Percentiles rank a stretch among this genome's conserved stretches.
These are phyloP conservation scores for Populus trichocarpa DNA, from an alignment of 441 rosid species.

Conservation along the genomic window DNA sequence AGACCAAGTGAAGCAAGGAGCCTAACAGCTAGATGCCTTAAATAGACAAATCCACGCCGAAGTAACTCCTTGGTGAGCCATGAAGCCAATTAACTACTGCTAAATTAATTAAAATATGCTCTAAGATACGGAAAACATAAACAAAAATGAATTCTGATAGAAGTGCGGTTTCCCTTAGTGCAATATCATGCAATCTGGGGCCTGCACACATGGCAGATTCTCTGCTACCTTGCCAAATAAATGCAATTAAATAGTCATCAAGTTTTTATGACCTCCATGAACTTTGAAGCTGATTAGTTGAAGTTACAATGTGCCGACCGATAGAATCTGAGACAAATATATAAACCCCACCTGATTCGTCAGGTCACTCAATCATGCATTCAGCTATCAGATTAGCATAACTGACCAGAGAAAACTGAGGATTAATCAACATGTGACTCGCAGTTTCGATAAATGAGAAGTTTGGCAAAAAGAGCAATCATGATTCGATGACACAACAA, in stretches of 20 bases:
- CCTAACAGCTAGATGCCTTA: constrained; percentile 1
- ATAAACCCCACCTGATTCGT: background rate
- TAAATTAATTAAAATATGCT: background rate
- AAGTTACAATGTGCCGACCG: constrained; percentile 8
- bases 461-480: background rate
- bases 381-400: background rate
- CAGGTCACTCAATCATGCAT: background rate
- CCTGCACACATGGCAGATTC: constrained; percentile 8
- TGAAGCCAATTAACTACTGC: background rate
- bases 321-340: background rate
- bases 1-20: constrained; percentile 12
- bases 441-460: background rate
- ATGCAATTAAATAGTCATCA: background rate
- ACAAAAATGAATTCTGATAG: background rate
- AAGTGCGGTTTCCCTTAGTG: constrained; percentile 15
- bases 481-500: background rate
- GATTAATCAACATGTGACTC: background rate
- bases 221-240: background rate
- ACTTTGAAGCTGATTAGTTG: constrained; percentile 38
- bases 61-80: background rate
- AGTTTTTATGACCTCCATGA: constrained; percentile 24
- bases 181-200: constrained; percentile 3
- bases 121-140: background rate
- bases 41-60: background rate
- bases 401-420: background rate